Evolutionary conservation across 495 filamentous ascomycete genomes (phyloP), one percentile per base, ranked within the genome.

Genomic region (Penicillium roqueforti): DNA sequence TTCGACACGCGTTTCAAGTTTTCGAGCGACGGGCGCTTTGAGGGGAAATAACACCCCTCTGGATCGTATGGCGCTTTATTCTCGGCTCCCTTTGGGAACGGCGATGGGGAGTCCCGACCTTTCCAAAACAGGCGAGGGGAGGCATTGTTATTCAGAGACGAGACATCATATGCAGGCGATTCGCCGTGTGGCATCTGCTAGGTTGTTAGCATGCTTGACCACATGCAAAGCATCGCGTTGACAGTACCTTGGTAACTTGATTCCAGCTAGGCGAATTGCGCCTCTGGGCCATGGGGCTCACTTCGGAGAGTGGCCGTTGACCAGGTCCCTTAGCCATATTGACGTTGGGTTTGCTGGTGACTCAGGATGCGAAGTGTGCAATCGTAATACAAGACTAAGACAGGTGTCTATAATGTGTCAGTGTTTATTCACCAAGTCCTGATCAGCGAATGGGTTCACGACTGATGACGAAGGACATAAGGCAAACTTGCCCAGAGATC

Each of bases 1-100:
- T 93, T 87, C 36, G 92, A 96, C 4, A 87, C 91, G 58, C 87
- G 86, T 75, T 97, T 95, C 52, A 98, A 72, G 45, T 91, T 89
- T 71, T 98, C 93, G 51, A 97, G 86, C 10, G 92, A 97, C 5
- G 90, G 86, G 57, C 92, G 86, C 62, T 88, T 87, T 0, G 80
- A 76, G 1, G 86, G 84, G 19, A 85, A 84, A 16, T 83, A 83
- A 10, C 87, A 83, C 63, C 72, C 43, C 74, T 83, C 70, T 65
- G 81, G 76, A 42, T 78, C 81, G 66, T 83, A 83, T 8, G 82
- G 72, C 28, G 66, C 75, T 29, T 66, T 67, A 73, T 95, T 95
- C 66, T 95, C 90, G 6, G 77, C 70, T 54, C 77, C 81, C 57
- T 80, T 81, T 28, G 83, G 80, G 59, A 79, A 83, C 1, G 83